These are phyloP conservation scores for Zizania latifolia DNA, from an alignment of 176 grass and related monocot species.

Conservation along the genomic window DNA sequence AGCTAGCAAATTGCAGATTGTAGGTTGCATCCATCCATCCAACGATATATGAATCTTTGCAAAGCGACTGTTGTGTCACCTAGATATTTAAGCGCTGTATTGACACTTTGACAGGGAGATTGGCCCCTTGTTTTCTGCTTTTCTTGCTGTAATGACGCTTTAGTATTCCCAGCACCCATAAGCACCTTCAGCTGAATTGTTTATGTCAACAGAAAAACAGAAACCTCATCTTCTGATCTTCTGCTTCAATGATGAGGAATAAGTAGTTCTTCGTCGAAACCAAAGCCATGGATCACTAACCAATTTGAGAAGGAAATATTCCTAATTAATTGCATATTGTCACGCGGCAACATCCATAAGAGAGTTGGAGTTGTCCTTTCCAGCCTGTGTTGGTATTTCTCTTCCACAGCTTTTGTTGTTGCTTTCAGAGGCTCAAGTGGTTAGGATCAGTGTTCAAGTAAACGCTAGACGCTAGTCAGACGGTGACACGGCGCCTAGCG, in stretches of 20 bases:
- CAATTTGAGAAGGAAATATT: background rate
- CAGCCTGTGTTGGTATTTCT: background rate
- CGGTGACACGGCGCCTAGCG: too few relatives aligned
- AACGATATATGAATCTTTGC: background rate
- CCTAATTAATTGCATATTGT: background rate
- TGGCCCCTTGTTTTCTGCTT: conserved; percentile 27
- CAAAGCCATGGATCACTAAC: background rate
- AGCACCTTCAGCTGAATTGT: background rate
- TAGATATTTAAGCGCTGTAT: background rate
- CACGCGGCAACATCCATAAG: conserved; percentile 5
- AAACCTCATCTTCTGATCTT: background rate
- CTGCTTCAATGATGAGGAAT: background rate
- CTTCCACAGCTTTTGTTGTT: background rate
- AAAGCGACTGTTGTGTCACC: background rate
- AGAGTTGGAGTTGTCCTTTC: conserved; percentile 9
- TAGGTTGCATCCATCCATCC: background rate
- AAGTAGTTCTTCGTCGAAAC: background rate
- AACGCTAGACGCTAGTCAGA: too few relatives aligned
- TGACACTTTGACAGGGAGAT: background rate
- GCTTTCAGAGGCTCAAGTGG: conserved; percentile 26
- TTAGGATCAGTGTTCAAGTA: too few relatives aligned
- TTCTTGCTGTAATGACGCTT: conserved; percentile 7
- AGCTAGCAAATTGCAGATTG: background rate
- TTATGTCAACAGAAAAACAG: background rate
- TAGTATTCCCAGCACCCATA: background rate